Conservation (phyloP, 352 stramenopile species). For the Thalassiosira livingstoniorum region DNA sequence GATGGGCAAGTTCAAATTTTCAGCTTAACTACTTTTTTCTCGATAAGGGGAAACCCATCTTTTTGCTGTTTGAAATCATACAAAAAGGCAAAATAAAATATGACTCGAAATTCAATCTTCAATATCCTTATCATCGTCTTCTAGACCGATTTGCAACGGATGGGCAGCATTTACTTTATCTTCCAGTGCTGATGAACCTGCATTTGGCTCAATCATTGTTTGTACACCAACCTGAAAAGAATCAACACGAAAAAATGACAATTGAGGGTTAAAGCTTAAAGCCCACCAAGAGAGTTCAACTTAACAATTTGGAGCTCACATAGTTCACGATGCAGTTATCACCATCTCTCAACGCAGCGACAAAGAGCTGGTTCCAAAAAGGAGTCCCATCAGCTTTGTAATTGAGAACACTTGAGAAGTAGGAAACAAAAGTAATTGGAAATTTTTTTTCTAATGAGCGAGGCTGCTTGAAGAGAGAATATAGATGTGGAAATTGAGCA, state of each 20-base stretch:
- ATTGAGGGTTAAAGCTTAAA: too few species aligned
- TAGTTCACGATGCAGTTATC: slow-evolving; percentile 87
- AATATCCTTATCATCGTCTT: slow-evolving; percentile 58
- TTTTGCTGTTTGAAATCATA: too few species aligned
- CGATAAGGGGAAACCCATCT: too few species aligned
- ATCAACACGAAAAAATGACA: not conserved
- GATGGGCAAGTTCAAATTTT: too few species aligned
- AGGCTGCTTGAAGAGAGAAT: too few species aligned
- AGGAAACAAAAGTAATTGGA: too few species aligned
- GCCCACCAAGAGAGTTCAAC: too few species aligned
- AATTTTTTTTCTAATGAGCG: too few species aligned
- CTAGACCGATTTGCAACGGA: slow-evolving; percentile 69
- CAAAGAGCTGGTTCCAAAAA: slow-evolving; percentile 91
- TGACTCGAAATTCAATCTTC: slow-evolving; percentile 4
- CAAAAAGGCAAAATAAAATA: too few species aligned
- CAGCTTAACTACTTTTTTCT: too few species aligned
- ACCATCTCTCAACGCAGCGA: slow-evolving; percentile 85
- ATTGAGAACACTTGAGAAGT: slow-evolving; percentile 88
- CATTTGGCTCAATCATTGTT: slow-evolving; percentile 81
- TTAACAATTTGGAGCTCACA: slow-evolving; percentile 61
- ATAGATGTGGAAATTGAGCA: too few species aligned
- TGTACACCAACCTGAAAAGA: slow-evolving; percentile 80
- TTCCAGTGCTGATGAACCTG: slow-evolving; percentile 72
- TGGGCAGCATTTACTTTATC: slow-evolving; percentile 83
- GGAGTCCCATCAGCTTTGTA: slow-evolving; percentile 88